Base-by-base conservation (phyloP, 176 grass and related monocot genomes). In the Hsuehochloa calcarea region DNA sequence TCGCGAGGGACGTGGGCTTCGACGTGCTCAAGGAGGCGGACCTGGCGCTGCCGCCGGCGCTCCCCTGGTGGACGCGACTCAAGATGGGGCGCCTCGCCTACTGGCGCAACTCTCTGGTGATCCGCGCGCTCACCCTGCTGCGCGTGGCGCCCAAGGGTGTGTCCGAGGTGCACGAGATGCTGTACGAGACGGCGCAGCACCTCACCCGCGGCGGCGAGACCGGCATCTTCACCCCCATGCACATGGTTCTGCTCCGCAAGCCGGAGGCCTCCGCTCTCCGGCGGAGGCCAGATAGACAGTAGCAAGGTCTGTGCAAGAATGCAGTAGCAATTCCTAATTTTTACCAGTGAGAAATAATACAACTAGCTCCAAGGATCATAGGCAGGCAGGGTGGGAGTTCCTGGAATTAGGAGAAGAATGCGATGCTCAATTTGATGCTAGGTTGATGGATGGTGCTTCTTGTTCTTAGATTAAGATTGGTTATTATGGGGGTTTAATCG, bases 221-320 rank as follows among this genome's bases (percentile, higher is more conserved):
- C 5, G 95, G 90, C 38, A 97, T 97, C 81, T 97, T 97, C 84
- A 88, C 92, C 9, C 95, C 95, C 64, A 97, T 97, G 95, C 92
- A 97, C 90, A 94, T 97, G 95, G 91, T 97, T 74, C 81, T 94
- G 60, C 93, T 93, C 84, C 92, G 90, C 87, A 94, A 94, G 74
- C 95, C 95, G 2, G 6, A 47, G 8, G 4, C 58, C 22, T 2
- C 80, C n/a, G 15, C 55, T n/a, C 22, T 56, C 68, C n/a, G 29
- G 65, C 31, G 19, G 65, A 68, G 65, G 35, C 65, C 65, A 68
- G 40, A 20, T 56, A 81, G 62, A 47, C 75, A 45, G 39, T 5
- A 34, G 0, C 10, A 50, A n/a, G 26, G 31, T 64, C 19, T 15
- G 41, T 11, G 60, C 60, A 50, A 65, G 45, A 68, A 54, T 54